Evolutionary conservation across 2,329 filamentous ascomycete genomes (phyloP).

Genomic region (Colletotrichum simmondsii): DNA sequence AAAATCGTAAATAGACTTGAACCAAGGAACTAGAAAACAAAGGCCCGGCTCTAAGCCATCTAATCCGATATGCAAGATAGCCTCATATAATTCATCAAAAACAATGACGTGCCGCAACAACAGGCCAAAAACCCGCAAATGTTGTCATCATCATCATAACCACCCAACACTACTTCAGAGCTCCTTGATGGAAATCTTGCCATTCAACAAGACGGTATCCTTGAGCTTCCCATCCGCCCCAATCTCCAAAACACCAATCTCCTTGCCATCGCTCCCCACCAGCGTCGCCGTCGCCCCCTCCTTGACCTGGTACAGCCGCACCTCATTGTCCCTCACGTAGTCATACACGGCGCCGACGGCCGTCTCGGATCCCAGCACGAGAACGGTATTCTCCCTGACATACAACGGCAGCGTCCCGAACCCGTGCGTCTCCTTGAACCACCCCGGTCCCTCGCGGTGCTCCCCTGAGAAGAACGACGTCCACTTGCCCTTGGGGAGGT

Average conservation of each 20-base stretch:
- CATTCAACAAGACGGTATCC: slow-evolving; percentile 52
- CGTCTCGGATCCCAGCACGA: slow-evolving; percentile 55
- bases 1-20: background rate
- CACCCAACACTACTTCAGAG: background rate
- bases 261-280: slow-evolving; percentile 54
- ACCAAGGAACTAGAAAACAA: background rate
- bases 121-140: background rate
- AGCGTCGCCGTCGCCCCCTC: slow-evolving; percentile 54
- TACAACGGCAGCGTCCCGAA: slow-evolving; percentile 70
- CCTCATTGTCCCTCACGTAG: slow-evolving; percentile 58
- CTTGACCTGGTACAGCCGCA: slow-evolving; percentile 55
- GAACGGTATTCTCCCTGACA: slow-evolving; percentile 63
- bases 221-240: slow-evolving; percentile 51
- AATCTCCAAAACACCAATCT: slow-evolving; percentile 52
- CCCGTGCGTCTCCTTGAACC: slow-evolving; percentile 69
- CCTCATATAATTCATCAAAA: slow-evolving; percentile 21
- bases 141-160: background rate
- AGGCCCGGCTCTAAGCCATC: slow-evolving; percentile 24
- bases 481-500: slow-evolving; percentile 64
- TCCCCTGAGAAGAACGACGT: slow-evolving; percentile 60
- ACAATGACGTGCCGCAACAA: background rate
- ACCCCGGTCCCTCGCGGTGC: slow-evolving; percentile 61
- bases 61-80: slow-evolving; percentile 26
- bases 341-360: slow-evolving; percentile 58
- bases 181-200: slow-evolving; percentile 38